phyloP scores from a whole-genome alignment of 805 yeast genomes.

The Monosporozyma unispora region DNA sequence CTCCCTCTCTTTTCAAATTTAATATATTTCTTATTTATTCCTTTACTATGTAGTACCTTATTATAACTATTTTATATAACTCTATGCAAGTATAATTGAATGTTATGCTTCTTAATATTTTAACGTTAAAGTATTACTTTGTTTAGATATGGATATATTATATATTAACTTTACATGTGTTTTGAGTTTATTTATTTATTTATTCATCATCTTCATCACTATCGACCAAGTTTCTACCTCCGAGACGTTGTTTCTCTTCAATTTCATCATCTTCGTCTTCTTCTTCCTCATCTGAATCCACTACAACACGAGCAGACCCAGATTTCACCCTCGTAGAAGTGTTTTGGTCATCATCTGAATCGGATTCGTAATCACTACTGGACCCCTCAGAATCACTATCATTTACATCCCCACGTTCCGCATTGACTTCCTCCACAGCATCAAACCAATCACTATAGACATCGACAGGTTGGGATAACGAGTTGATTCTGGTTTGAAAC shows the following conservation, averaged over 20 bases:
- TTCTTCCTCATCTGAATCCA: constrained; percentile 18
- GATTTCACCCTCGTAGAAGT: constrained; percentile 1
- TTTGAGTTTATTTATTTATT: neutral
- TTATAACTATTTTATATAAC: neutral
- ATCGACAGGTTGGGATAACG: constrained; percentile 77
- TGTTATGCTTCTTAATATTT: neutral
- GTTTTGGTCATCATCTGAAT: constrained; percentile 25
- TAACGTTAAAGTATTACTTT: neutral
- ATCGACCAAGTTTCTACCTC: constrained; percentile 13
- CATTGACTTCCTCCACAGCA: constrained; percentile 68
- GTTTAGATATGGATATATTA: neutral
- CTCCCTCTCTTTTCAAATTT: neutral
- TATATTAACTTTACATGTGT: neutral
- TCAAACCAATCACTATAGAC: constrained; percentile 97
- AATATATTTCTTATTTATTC: neutral
- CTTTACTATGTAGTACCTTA: constrained; percentile 6
- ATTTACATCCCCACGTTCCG: constrained; percentile 28
- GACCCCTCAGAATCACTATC: constrained; percentile 28
- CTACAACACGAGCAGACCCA: constrained; percentile 1
- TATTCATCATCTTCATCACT: constrained; percentile 16
- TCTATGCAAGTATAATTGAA: neutral
- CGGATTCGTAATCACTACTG: constrained; percentile 31
- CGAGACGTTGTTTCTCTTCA: neutral
- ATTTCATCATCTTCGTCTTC: constrained; percentile 10
- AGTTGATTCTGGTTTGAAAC: constrained; percentile 81